Conservation (phyloP, 2,329 filamentous ascomycete genomes). For the Cytospora chrysosperma region DNA sequence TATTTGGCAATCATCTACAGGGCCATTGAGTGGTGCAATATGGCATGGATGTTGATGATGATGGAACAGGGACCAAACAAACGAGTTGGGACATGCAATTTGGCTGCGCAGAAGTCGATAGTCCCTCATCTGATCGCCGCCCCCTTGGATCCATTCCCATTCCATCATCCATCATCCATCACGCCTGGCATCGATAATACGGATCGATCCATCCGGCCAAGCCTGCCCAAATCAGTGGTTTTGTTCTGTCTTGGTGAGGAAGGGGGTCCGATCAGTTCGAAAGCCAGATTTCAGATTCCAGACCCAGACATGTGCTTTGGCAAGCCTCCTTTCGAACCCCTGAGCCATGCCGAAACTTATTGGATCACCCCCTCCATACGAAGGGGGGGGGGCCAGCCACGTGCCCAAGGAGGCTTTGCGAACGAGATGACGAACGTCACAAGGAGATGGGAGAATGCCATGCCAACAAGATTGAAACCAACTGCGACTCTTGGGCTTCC, state of each 20-base stretch:
- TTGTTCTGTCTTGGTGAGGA: constrained; percentile 2
- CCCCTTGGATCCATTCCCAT: constrained; percentile 17
- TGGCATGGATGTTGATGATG: constrained; percentile 19
- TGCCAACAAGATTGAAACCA: constrained; percentile 6
- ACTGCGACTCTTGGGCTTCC: constrained; percentile 11
- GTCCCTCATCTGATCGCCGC: constrained; percentile 25
- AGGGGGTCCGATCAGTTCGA: neutral
- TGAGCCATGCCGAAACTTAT: constrained; percentile 26
- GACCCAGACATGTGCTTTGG: neutral
- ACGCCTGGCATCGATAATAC: constrained; percentile 12
- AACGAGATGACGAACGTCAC: constrained; percentile 21
- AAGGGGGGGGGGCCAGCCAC: constrained; percentile 13
- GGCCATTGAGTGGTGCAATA: constrained; percentile 11
- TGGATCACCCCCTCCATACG: constrained; percentile 14
- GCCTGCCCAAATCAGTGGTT: constrained; percentile 8
- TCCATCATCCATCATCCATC: constrained; percentile 19
- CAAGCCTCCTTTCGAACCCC: constrained; percentile 23
- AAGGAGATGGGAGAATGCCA: constrained; percentile 15
- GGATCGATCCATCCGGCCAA: constrained; percentile 16
- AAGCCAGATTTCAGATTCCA: neutral
- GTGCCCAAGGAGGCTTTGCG: constrained; percentile 20
- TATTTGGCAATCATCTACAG: constrained; percentile 8
- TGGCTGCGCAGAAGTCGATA: constrained; percentile 18
- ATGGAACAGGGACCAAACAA: constrained; percentile 24
- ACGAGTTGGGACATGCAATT: constrained; percentile 19